Evolutionary conservation across 176 grass and related monocot genomes (phyloP), one percentile per base, ranked within the genome.

Genomic region (Aegilops umbellulata): DNA sequence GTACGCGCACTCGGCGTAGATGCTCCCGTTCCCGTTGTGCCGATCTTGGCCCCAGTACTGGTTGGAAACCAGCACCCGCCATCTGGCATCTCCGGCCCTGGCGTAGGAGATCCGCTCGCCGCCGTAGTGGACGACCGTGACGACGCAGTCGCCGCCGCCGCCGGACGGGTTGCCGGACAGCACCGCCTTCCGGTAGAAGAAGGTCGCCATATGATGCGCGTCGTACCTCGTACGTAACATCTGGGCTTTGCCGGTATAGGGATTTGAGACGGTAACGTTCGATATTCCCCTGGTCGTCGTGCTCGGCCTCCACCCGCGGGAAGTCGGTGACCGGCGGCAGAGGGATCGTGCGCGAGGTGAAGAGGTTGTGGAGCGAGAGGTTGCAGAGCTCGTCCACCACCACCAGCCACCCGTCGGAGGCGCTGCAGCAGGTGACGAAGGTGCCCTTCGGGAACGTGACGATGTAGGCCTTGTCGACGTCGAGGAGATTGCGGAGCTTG

Each of bases 161-260:
- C 49, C 49, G 2, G 46, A 78, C 27, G 83, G 83, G 66, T 35
- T 39, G 63, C 83, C 36, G 23, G 83, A 85, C 23, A 85, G 2
- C 74, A 85, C 83, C 6, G 83, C 83, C 83, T 85, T 85, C 34
- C 38, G 74, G 74, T 85, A 85, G 83, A 78, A 78, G 30, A 46
- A 66, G 25, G 16, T 27, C 1, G 13, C 61, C 26, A 82, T 5
- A 7, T 22, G 20, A 22, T n/a, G 4, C 11, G 62, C 26, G 0
- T 10, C 27, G 44, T 68, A 27, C 26, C 0, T 10, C 27, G 44
- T 68, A 27, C 1, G 15, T 19, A 53, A 53, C 49, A 0, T 53
- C 49, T 53, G 16, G 15, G 49, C 0, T 17, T 1, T 53, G 49
- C 0, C 1, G 13, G 49, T 53, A 53, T 2, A 6, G 15, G 49